Base-by-base conservation (phyloP, 106 monocot species). In the Vanilla planifolia region DNA sequence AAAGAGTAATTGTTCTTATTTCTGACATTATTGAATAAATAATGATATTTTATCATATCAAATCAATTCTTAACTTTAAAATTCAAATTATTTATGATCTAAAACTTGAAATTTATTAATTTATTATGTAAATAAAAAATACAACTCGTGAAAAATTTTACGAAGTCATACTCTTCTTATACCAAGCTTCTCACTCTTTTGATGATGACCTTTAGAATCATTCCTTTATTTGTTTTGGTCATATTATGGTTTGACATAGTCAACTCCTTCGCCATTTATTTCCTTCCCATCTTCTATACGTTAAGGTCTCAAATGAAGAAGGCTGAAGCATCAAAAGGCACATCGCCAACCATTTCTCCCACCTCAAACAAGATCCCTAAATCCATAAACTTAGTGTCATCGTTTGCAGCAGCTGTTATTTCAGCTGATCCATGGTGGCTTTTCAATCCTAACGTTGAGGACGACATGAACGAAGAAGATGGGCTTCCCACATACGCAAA, bases 161-260 rank as follows among this genome's bases (percentile, higher is more conserved):
- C 23, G 47, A 21, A 48, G 21, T 9, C 47, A 45, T 45, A 45
- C n/a, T 45, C 40, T 40, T 14, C 40, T 9, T 40, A 3, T 9
- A 3, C 20, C 32, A 55, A 55, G 28, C 30, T 30, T 55, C 53
- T 55, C 53, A n/a, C n/a, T n/a, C n/a, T n/a, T n/a, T n/a, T n/a
- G n/a, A n/a, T n/a, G n/a, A n/a, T n/a, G n/a, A n/a, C n/a, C n/a
- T n/a, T n/a, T n/a, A n/a, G n/a, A n/a, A n/a, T n/a, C n/a, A n/a
- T n/a, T n/a, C n/a, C n/a, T n/a, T n/a, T n/a, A n/a, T n/a, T n/a
- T n/a, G n/a, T n/a, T n/a, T n/a, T n/a, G n/a, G n/a, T n/a, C n/a
- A n/a, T n/a, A n/a, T n/a, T n/a, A n/a, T n/a, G n/a, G n/a, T n/a
- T n/a, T n/a, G n/a, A n/a, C n/a, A n/a, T n/a, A 13, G 30, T 55